Evolutionary conservation across 495 filamentous ascomycete species (phyloP), one percentile per base, ranked within the genome.

Genomic region (Echria macrotheca): DNA sequence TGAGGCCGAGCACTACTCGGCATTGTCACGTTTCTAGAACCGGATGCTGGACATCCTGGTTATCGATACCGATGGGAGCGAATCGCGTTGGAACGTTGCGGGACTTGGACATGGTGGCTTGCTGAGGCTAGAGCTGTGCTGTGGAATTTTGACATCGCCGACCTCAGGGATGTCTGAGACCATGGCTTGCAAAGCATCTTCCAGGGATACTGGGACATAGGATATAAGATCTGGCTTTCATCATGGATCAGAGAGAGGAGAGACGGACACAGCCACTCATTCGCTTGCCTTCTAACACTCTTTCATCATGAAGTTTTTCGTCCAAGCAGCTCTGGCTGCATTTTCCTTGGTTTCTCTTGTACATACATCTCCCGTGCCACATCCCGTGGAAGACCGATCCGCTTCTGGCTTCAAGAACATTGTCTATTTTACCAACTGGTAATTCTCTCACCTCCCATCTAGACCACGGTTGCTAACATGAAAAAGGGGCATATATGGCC

Each of bases 401-500:
- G 55, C 62, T 26, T 33, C 57, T 15, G 48, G 55, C 4, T 72
- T 70, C 48, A 63, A 65, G 52, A 74, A 73, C 46, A 55, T 65
- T 1, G 71, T 73, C 9, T 74, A 74, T 51, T 73, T 71, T 43
- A 67, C 68, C n/a, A 74, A 73, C 64, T 72, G 71, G 71, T 70
- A 28, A 46, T 58, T 33, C n/a, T 26, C 23, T 19, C 8, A 9
- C 2, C 14, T 14, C 18, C 4, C n/a, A 1, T 2, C 12, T 4
- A 8, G 14, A 19, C 0, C 19, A 12, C 10, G 6, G 11, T 32
- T 44, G 21, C 51, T 67, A 43, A 61, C 45, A 28, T 9, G 5
- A 8, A 5, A 5, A 46, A 71, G 89, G 89, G 87, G 83, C 26
- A 94, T 95, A 54, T 95, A 95, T 58, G 87, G 77, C 35, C 76